Evolutionary conservation across 2,329 filamentous ascomycete genomes (phyloP).

Genomic region (Mycosphaerella sp.): DNA sequence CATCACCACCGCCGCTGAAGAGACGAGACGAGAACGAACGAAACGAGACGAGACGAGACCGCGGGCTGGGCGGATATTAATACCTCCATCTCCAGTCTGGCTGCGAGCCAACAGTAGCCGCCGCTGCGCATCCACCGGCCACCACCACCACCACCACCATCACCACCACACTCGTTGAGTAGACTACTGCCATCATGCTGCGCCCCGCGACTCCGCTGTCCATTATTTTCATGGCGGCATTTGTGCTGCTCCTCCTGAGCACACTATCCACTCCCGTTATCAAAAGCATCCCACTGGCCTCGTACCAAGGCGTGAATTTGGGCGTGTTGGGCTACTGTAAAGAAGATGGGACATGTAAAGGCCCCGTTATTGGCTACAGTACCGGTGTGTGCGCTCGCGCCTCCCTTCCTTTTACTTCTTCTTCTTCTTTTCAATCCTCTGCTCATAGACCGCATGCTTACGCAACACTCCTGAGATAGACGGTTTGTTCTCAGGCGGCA

Average conservation of each 20-base stretch:
- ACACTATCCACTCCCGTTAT: slow-evolving; percentile 90
- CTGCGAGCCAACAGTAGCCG: background rate
- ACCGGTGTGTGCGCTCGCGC: slow-evolving; percentile 53
- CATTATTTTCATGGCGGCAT: slow-evolving; percentile 76
- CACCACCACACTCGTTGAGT: slow-evolving; percentile 10
- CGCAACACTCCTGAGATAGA: slow-evolving; percentile 34
- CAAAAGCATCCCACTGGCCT: slow-evolving; percentile 73
- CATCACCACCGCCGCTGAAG: too few species aligned
- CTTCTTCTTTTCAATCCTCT: background rate
- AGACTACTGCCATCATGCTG: slow-evolving; percentile 39
- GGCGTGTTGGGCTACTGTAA: slow-evolving; percentile 90
- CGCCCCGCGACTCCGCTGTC: slow-evolving; percentile 89
- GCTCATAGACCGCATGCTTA: background rate
- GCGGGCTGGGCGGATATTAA: background rate
- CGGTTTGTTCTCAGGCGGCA: slow-evolving; percentile 40
- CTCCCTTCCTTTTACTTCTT: background rate
- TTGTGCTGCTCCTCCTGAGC: slow-evolving; percentile 76
- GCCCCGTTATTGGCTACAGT: slow-evolving; percentile 77
- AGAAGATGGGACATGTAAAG: slow-evolving; percentile 55
- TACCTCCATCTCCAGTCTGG: background rate
- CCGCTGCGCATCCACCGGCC: slow-evolving; percentile 2
- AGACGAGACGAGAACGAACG: too few species aligned
- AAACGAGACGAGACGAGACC: too few species aligned
- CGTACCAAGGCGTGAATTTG: slow-evolving; percentile 69
- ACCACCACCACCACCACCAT: background rate